Conservation (phyloP, 2,329 filamentous ascomycete genomes). For the Raffaelea arxii region DNA sequence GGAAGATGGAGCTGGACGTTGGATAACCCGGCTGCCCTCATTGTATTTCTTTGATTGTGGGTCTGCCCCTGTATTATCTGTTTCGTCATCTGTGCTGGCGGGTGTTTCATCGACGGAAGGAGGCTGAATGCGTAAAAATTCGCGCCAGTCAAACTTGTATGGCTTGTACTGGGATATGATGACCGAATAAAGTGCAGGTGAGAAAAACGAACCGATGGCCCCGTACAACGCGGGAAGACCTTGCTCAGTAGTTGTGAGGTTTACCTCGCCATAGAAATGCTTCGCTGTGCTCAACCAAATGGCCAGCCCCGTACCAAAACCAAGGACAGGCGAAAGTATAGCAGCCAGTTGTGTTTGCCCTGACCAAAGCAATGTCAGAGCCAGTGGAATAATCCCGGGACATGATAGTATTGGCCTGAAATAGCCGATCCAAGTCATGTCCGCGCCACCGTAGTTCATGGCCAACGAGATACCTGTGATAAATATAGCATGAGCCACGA, state of each 20-base stretch:
- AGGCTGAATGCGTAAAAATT: constrained; percentile 36
- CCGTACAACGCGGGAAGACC: constrained; percentile 33
- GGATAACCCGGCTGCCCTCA: not conserved
- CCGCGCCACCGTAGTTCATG: constrained; percentile 25
- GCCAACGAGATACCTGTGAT: constrained; percentile 23
- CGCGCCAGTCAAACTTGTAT: constrained; percentile 21
- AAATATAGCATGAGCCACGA: constrained; percentile 22
- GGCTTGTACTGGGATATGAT: constrained; percentile 30
- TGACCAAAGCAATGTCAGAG: constrained; percentile 25
- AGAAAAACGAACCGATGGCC: constrained; percentile 33
- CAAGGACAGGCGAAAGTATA: constrained; percentile 23
- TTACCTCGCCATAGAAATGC: constrained; percentile 22
- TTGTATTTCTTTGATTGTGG: not conserved
- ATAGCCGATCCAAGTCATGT: constrained; percentile 27
- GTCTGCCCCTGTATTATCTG: not conserved
- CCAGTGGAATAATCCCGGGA: constrained; percentile 24
- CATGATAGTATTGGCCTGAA: constrained; percentile 17
- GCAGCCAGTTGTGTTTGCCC: constrained; percentile 27
- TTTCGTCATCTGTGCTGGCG: not conserved
- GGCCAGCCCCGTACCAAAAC: constrained; percentile 21
- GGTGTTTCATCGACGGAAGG: constrained; percentile 24
- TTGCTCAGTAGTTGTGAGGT: constrained; percentile 23
- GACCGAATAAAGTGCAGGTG: constrained; percentile 34
- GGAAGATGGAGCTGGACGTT: not conserved
- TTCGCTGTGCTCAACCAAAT: constrained; percentile 27